Base-by-base conservation (phyloP, 2,329 filamentous ascomycete genomes). In the Penicillium frequentans region DNA sequence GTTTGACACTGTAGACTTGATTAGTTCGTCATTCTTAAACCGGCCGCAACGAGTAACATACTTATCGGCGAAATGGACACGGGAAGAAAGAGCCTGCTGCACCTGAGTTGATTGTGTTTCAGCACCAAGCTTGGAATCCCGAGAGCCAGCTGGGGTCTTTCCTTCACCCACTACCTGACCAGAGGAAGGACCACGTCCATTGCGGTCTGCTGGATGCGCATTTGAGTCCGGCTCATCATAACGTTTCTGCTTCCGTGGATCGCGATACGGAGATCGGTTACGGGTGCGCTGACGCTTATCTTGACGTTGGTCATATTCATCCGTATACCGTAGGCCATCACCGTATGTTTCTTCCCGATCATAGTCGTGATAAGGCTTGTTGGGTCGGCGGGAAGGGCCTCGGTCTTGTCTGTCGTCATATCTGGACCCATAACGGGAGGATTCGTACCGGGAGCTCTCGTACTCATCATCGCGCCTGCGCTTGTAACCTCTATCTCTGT, bases 61-160 rank as follows among this genome's bases (percentile, higher is more conserved):
- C 76, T 72, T 75, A 68, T 74, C 73, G 64, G 70, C 67, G 49
- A 66, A 60, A 65, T 61, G 63, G 57, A 69, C 57, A 65, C 73
- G 71, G 65, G 64, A 63, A 61, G 69, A 71, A 73, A 77, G 76
- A 78, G 75, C 76, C 73, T 79, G 75, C 68, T 77, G 76, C 74
- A 82, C 79, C 79, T 80, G 80, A 77, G 82, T 83, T 84, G 85
- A 79, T 76, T 78, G 79, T 83, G 77, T 80, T 86, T 90, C 88
- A 89, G 86, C 81, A 81, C 88, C 79, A 78, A 82, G 73, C 82
- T 79, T 86, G 75, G 78, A 76, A 78, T 78, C 73, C 78, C 77
- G 82, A 82, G 81, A 82, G 79, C 77, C 79, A 77, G 83, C 79
- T 79, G 79, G 80, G 79, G 81, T 79, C 74, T 81, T 79, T 77